Conservation (phyloP, 345 rosid species). For the Reutealis trisperma region DNA sequence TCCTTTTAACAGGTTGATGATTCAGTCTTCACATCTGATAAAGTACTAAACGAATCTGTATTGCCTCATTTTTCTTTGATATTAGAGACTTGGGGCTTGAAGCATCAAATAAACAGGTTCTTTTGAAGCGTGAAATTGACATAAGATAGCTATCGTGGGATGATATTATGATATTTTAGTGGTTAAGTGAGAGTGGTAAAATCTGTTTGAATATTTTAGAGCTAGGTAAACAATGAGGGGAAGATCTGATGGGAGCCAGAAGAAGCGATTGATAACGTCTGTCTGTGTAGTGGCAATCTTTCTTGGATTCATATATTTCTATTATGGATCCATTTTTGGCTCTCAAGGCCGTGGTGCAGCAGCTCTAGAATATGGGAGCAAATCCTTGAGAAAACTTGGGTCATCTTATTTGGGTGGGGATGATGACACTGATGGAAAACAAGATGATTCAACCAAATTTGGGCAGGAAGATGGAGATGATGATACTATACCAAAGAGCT, state of each 20-base stretch:
- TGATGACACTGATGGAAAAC: conserved; percentile 67
- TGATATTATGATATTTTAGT: conserved; percentile 34
- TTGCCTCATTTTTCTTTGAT: not conserved
- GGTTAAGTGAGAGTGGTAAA: conserved; percentile 17
- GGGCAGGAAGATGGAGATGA: conserved; percentile 51
- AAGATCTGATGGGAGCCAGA: conserved; percentile 85
- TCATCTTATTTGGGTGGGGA: conserved; percentile 79
- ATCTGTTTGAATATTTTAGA: conserved; percentile 22
- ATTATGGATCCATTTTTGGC: conserved; percentile 67
- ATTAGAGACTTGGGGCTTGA: not conserved
- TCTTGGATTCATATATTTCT: conserved; percentile 69
- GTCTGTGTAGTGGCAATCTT: conserved; percentile 53
- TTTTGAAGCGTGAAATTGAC: conserved; percentile 11
- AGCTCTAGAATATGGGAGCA: conserved; percentile 75
- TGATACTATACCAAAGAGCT: conserved; percentile 57
- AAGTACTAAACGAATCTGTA: not conserved
- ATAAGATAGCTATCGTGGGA: not conserved
- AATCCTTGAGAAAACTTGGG: conserved; percentile 74
- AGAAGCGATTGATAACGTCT: conserved; percentile 69
- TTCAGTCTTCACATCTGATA: not conserved
- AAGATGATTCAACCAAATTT: conserved; percentile 50
- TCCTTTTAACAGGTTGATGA: not conserved
- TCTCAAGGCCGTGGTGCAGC: conserved; percentile 64
- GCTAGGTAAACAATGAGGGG: conserved; percentile 65
- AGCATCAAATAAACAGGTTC: not conserved